phyloP scores from a whole-genome alignment of 176 grass and related monocot species.

The Hyparrhenia diplandra region DNA sequence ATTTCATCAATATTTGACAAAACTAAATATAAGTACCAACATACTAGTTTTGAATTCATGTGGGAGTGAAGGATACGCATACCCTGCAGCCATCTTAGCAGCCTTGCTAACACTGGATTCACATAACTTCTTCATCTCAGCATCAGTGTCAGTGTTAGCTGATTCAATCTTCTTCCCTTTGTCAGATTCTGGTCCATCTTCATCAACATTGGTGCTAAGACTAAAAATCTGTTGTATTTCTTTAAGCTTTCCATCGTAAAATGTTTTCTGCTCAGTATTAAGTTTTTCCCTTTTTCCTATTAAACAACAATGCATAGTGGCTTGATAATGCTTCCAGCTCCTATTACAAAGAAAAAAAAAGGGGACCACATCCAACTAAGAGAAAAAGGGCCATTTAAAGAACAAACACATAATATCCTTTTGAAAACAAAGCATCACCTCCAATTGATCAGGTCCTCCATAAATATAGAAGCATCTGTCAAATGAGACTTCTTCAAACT shows the following conservation, averaged over 20 bases:
- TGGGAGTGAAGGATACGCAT: constrained; percentile 16
- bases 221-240: constrained; percentile 83
- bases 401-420: background rate
- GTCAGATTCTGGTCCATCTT: constrained; percentile 66
- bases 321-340: constrained; percentile 93
- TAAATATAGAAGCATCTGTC: constrained; percentile 99
- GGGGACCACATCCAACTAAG: background rate
- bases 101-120: constrained; percentile 91
- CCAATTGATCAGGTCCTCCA: constrained; percentile 95
- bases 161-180: constrained; percentile 85
- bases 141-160: constrained; percentile 55
- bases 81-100: constrained; percentile 97
- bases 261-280: constrained; percentile 68
- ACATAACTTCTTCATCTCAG: constrained; percentile 81
- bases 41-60: constrained; percentile 6
- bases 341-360: constrained; percentile 27
- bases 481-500: constrained; percentile 93
- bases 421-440: constrained; percentile 59
- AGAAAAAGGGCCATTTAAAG: background rate
- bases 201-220: constrained; percentile 60
- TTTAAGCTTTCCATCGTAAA: constrained; percentile 73
- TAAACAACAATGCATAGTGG: constrained; percentile 84
- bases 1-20: constrained; percentile 14
- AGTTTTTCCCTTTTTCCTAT: constrained; percentile 86
- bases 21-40: constrained; percentile 13